Evolutionary conservation across 352 stramenopile species (phyloP).

Genomic region (Vaucheria bursata): DNA sequence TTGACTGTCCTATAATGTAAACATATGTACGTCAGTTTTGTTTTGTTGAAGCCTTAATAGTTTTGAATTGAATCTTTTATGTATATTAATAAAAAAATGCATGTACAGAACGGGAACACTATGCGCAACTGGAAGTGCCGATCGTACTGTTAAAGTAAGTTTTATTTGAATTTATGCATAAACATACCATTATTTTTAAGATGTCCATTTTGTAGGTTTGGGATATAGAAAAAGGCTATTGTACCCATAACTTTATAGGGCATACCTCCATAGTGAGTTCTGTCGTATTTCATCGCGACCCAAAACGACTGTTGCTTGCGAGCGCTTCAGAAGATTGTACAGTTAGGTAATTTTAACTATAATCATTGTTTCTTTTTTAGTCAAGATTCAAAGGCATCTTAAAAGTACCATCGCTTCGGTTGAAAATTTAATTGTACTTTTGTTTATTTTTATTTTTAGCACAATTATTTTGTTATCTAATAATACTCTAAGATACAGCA

Average conservation of each 20-base stretch:
- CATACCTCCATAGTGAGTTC: constrained; percentile 72
- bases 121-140: constrained; percentile 85
- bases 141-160: constrained; percentile 75
- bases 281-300: constrained; percentile 57
- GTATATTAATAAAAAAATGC: not conserved
- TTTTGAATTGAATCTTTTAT: not conserved
- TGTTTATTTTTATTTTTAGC: too few species aligned
- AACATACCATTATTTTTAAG: not conserved
- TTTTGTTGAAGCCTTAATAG: too few species aligned
- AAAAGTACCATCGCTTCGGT: too few species aligned
- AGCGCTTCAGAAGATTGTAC: constrained; percentile 59
- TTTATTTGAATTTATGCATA: not conserved
- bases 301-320: constrained; percentile 51
- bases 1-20: too few species aligned
- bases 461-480: too few species aligned
- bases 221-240: constrained; percentile 78
- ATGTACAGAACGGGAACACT: constrained; percentile 67
- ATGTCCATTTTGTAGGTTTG: too few species aligned
- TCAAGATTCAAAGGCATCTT: too few species aligned
- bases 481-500: too few species aligned
- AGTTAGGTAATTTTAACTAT: constrained; percentile 48
- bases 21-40: too few species aligned
- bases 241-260: constrained; percentile 80
- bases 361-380: too few species aligned
- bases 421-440: too few species aligned